A percentile compares a stretch with the other conserved stretches of the same genome.
phyloP scores from a whole-genome alignment of 257 asterid genomes.

The Solanum lycopersicoides region DNA sequence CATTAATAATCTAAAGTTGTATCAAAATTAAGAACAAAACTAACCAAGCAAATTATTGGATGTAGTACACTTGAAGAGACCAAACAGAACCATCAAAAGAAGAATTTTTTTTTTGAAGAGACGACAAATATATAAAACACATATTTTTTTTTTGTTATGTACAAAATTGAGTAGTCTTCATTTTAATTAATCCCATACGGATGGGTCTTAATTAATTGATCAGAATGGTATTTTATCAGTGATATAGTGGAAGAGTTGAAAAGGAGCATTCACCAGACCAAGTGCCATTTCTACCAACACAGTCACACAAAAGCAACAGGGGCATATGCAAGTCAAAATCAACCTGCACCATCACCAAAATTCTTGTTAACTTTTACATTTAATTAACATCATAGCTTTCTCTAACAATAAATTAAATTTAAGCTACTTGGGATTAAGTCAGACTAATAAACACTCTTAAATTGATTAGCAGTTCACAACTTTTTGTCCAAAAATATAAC shows the following conservation, averaged over 20 bases:
- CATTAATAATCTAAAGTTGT: not conserved
- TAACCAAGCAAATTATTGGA: not conserved
- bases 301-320: slow-evolving; percentile 10
- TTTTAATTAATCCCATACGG: not conserved
- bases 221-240: slow-evolving; percentile 45
- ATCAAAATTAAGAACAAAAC: not conserved
- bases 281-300: slow-evolving; percentile 5
- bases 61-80: not conserved
- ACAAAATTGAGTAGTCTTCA: not conserved
- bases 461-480: not conserved
- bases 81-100: not conserved
- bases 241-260: slow-evolving; percentile 50
- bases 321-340: slow-evolving; percentile 7
- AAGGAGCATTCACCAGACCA: slow-evolving; percentile 24
- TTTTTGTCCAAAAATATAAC: not conserved
- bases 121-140: not conserved
- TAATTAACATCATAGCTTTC: not conserved
- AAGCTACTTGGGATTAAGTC: not conserved
- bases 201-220: not conserved
- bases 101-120: not conserved
- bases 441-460: not conserved
- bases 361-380: not conserved
- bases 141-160: not conserved
- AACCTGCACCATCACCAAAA: slow-evolving; percentile 1
- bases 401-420: too few relatives aligned